phyloP scores from a whole-genome alignment of 225 moss, liverwort and hornwort genomes.

The Anthoceros angustus region DNA sequence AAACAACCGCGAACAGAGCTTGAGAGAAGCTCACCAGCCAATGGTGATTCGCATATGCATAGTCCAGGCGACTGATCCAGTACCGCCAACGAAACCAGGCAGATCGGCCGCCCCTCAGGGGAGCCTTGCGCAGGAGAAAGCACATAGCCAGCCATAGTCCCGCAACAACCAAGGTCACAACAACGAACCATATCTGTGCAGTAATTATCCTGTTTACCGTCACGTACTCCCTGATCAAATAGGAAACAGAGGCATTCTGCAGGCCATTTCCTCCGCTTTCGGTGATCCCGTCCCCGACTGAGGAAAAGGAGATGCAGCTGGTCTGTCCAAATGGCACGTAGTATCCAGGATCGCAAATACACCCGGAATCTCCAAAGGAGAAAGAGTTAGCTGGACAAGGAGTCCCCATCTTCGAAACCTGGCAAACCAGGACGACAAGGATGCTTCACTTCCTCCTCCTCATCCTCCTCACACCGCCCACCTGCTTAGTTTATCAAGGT shows the following conservation, averaged over 20 bases:
- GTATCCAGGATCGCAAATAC: neutral
- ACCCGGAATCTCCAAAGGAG: neutral
- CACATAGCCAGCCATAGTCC: neutral
- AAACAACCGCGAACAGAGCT: neutral
- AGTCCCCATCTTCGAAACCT: neutral
- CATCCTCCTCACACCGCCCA: no score
- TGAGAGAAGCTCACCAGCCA: neutral
- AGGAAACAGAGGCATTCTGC: neutral
- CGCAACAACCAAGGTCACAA: neutral
- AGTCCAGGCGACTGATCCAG: neutral
- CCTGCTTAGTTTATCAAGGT: no score
- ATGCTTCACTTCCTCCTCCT: no score
- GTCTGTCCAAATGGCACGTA: neutral
- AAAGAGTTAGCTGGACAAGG: neutral
- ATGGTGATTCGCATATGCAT: neutral
- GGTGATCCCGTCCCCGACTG: neutral
- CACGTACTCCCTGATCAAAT: neutral
- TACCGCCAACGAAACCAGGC: slow-evolving; percentile 1
- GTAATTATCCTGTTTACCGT: neutral
- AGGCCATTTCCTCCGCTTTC: neutral
- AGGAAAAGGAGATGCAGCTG: neutral
- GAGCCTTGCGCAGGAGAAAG: neutral
- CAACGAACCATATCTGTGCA: neutral
- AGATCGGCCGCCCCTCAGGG: neutral
- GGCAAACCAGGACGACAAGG: no score